Evolutionary conservation across 2,329 filamentous ascomycete species (phyloP).

Genomic region (Botrytis hyacinthi): DNA sequence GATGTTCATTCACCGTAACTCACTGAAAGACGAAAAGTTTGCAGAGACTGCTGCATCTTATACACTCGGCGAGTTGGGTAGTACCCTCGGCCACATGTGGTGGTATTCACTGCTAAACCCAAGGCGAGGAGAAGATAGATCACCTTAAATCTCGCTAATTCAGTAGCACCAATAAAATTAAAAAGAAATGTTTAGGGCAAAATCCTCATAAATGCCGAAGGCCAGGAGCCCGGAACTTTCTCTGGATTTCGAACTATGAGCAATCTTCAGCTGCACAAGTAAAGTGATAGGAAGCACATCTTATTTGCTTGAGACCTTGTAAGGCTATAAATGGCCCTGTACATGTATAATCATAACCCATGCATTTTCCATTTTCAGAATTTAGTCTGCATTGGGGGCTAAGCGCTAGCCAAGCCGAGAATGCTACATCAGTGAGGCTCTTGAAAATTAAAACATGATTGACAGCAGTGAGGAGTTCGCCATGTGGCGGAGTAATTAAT

Average conservation of each 20-base stretch:
- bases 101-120: background rate
- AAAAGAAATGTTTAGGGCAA: background rate
- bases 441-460: background rate
- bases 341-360: background rate
- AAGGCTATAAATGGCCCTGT: background rate
- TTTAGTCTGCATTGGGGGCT: background rate
- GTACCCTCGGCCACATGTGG: background rate
- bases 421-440: background rate
- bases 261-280: background rate
- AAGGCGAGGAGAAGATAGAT: background rate
- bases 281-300: background rate
- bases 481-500: background rate
- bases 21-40: background rate
- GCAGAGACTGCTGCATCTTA: background rate
- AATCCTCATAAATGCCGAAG: no score
- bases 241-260: background rate
- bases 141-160: background rate
- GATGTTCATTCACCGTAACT: background rate
- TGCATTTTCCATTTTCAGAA: background rate
- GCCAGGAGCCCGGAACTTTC: background rate
- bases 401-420: background rate
- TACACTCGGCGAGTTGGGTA: background rate
- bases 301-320: background rate
- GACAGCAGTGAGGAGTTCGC: background rate
- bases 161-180: background rate